Base-by-base conservation (phyloP, 2,329 filamentous ascomycete species). In the Fusarium fracticaudum region DNA sequence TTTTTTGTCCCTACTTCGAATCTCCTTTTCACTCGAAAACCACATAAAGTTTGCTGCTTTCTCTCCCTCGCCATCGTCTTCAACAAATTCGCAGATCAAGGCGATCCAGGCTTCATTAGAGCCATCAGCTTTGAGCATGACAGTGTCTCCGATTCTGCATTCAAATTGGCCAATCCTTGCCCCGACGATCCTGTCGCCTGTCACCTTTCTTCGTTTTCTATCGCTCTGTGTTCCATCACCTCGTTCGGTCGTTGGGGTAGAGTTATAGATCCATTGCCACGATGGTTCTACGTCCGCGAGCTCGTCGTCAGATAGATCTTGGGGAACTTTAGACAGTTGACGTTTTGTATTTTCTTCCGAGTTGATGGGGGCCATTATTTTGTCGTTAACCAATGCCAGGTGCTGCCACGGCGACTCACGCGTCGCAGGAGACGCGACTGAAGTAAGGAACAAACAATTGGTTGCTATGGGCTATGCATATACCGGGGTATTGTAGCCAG, bases 11-110 rank as follows among this genome's bases (percentile, higher is more conserved):
- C 92, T 93, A 77, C 94, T 96, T 35, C 92, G 90, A 69, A 98
- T 94, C 83, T 98, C 96, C 78, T 93, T 93, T 78, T 97, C 93
- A 0, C 94, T 94, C 1, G 94, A 95, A 80, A 99, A 98, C 96
- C 96, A 99, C 88, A 98, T 92, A 79, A 99, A 96, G 72, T 92
- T 93, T 63, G 93, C 96, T 33, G 92, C 91, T 86, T 94, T 98
- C 48, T 93, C 82, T 31, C 80, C 83, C 22, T 83, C 80, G 18
- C 93, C 91, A 26, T 93, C 91, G 38, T 91, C 90, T 51, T 96
- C 91, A 44, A 91, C 81, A 75, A 99, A 98, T 48, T 94, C 91
- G 78, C 92, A 93, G 60, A 98, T 92, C 71, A 99, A 91, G 40
- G 94, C 96, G 6, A 97, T 93, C 95, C 96, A 99, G 17, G 95